Conservation (phyloP, 2,329 filamentous ascomycete species). For the Chrysosporium keratinophilum region DNA sequence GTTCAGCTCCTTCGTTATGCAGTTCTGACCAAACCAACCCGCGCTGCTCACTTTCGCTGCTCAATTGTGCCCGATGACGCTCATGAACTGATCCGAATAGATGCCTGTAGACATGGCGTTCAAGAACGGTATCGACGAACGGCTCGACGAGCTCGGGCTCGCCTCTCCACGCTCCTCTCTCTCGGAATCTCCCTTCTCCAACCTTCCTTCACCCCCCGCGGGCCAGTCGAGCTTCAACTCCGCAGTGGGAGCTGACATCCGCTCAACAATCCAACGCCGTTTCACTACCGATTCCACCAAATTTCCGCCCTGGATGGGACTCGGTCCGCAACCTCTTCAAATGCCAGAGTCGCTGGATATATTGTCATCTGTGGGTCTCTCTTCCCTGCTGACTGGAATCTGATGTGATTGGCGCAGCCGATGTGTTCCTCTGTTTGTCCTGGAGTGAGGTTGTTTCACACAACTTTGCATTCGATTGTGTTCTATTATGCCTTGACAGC, state of each 20-base stretch:
- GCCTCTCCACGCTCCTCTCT: conserved; percentile 65
- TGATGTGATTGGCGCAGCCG: conserved; percentile 4
- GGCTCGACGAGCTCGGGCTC: conserved; percentile 72
- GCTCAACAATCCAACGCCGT: conserved; percentile 71
- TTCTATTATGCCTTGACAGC: background rate
- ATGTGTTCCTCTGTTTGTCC: background rate
- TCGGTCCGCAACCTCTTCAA: conserved; percentile 46
- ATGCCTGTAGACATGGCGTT: conserved; percentile 45
- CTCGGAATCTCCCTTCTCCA: conserved; percentile 64
- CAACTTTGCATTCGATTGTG: background rate
- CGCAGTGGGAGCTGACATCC: conserved; percentile 56
- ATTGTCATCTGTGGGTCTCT: conserved; percentile 42
- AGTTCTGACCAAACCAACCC: background rate
- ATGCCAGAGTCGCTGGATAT: conserved; percentile 46
- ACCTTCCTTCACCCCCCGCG: conserved; percentile 63
- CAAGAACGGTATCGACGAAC: conserved; percentile 51
- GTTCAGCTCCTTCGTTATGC: background rate
- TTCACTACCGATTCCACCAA: conserved; percentile 88
- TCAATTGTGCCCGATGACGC: conserved; percentile 18
- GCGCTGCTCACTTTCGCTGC: background rate
- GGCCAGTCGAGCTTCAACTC: conserved; percentile 54
- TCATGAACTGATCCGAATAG: conserved; percentile 12
- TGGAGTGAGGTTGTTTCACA: conserved; percentile 8
- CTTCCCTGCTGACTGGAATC: background rate
- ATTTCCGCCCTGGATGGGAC: conserved; percentile 61